phyloP scores from a whole-genome alignment of 139 green algal species.

The Dunaliella primolecta region DNA sequence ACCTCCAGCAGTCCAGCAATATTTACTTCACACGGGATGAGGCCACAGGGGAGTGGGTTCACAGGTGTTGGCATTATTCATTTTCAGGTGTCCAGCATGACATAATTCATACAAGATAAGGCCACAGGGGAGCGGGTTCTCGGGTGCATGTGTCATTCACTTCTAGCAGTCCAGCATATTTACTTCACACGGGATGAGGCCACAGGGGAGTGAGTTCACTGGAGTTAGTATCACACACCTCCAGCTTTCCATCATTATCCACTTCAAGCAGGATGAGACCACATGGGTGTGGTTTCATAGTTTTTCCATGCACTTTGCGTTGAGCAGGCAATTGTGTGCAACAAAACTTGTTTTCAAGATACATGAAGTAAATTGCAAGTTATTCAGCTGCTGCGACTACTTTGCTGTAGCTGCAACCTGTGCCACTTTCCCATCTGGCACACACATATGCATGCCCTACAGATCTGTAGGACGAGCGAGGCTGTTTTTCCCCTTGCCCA shows the following conservation, averaged over 20 bases:
- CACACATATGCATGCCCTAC: too few species aligned
- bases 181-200: constrained; percentile 52
- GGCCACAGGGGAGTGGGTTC: constrained; percentile 14
- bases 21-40: constrained; percentile 61
- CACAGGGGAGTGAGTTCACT: constrained; percentile 12
- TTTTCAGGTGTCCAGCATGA: constrained; percentile 70
- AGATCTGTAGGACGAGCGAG: too few species aligned
- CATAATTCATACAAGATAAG: constrained; percentile 58
- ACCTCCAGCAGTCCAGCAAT: constrained; percentile 69
- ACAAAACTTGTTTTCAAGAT: too few species aligned
- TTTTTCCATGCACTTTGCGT: too few species aligned
- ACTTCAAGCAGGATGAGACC: constrained; percentile 47
- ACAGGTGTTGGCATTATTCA: background rate
- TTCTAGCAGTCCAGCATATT: constrained; percentile 74
- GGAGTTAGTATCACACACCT: background rate
- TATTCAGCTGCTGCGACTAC: too few species aligned
- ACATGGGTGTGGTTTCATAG: constrained; percentile 13
- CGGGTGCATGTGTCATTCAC: background rate
- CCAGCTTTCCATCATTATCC: constrained; percentile 71
- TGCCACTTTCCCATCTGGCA: too few species aligned
- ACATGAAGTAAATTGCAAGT: too few species aligned
- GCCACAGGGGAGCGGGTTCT: constrained; percentile 12
- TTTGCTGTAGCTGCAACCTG: too few species aligned
- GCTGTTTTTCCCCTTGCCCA: too few species aligned
- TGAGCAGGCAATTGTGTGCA: too few species aligned